A percentile compares a stretch with the other conserved stretches of the same genome.
phyloP scores from a whole-genome alignment of 2,329 filamentous ascomycete genomes.

The Neopestalotiopsis sp. region DNA sequence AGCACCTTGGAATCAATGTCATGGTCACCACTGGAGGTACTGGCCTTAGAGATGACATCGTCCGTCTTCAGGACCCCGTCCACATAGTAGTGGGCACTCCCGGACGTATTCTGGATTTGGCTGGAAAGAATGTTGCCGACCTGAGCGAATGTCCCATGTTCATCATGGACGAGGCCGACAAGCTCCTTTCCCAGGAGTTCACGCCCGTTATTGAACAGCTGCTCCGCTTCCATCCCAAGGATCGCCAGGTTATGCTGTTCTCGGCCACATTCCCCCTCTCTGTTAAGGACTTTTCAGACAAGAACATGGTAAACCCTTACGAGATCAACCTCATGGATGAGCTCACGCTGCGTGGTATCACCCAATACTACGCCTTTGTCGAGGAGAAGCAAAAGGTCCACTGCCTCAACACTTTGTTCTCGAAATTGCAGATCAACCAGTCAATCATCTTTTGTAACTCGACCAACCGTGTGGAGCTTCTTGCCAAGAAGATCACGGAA shows the following conservation, averaged over 20 bases:
- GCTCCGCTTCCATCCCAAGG: slow-evolving; percentile 92
- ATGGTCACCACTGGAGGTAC: slow-evolving; percentile 99
- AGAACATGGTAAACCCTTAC: slow-evolving; percentile 95
- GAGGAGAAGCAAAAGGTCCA: slow-evolving; percentile 99
- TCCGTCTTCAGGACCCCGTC: slow-evolving; percentile 90
- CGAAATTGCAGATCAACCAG: slow-evolving; percentile 98
- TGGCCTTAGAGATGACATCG: slow-evolving; percentile 92
- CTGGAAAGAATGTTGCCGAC: slow-evolving; percentile 95
- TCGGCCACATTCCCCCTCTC: slow-evolving; percentile 97
- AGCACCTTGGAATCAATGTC: slow-evolving; percentile 95
- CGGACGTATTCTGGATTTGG: slow-evolving; percentile 92
- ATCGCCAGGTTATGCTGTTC: slow-evolving; percentile 99
- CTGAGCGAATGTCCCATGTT: slow-evolving; percentile 96
- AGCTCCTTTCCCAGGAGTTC: slow-evolving; percentile 94
- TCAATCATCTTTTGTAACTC: slow-evolving; percentile 99
- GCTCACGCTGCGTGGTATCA: slow-evolving; percentile 95
- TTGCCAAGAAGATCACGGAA: slow-evolving; percentile 99
- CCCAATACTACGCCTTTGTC: slow-evolving; percentile 98
- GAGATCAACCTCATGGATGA: slow-evolving; percentile 99
- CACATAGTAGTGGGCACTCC: slow-evolving; percentile 98
- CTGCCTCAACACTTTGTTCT: slow-evolving; percentile 98
- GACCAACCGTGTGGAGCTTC: slow-evolving; percentile 94
- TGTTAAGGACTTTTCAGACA: slow-evolving; percentile 97
- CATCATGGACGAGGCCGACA: slow-evolving; percentile 99
- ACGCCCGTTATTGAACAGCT: slow-evolving; percentile 97